Base-by-base conservation (phyloP, 257 asterid species). In the Gentiana dahurica region DNA sequence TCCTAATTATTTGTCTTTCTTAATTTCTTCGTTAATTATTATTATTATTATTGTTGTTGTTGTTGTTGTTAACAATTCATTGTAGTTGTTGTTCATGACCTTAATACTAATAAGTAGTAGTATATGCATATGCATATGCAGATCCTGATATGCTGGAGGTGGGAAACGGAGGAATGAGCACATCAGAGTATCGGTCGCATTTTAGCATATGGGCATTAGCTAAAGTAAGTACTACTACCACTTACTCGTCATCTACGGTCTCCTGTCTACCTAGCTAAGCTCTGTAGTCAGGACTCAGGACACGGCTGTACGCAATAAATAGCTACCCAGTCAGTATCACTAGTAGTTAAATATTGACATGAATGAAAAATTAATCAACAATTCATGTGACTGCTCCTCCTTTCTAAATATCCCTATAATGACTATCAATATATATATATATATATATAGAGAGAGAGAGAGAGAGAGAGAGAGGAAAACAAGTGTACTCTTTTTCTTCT, bases 101-200 rank as follows among this genome's bases (percentile, higher is more conserved):
- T 24, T 24, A 24, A 24, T 24, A 24, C 24, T 24, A 24, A 24
- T 24, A 24, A 34, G 8, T 51, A 11, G 24, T 4, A 51, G 34
- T 34, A 8, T 11, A 35, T 24, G 3, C 8, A 8, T 50, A 10
- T 51, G 32, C 49, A 0, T 8, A 52, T 45, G 41, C 67, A 90
- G 98, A 91, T 79, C 98, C 98, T 10, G 98, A 91, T 65, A 91
- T 91, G 98, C 64, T 91, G 79, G 98, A 91, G 71, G 94, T 91
- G 52, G 98, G 98, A 57, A 91, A 91, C 49, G 98, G 98, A 38
- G 96, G 96, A 66, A 91, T 91, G 98, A 68, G 54, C 32, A 55
- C 55, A 1, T 58, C 67, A 52, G 98, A 91, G 73, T 91, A 91
- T 55, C 78, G 95, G 36, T 83, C 98, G 6, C 98, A 91, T 79